Base-by-base conservation (phyloP, 192 early-diverging fungal species). In the Geosiphon pyriformis region DNA sequence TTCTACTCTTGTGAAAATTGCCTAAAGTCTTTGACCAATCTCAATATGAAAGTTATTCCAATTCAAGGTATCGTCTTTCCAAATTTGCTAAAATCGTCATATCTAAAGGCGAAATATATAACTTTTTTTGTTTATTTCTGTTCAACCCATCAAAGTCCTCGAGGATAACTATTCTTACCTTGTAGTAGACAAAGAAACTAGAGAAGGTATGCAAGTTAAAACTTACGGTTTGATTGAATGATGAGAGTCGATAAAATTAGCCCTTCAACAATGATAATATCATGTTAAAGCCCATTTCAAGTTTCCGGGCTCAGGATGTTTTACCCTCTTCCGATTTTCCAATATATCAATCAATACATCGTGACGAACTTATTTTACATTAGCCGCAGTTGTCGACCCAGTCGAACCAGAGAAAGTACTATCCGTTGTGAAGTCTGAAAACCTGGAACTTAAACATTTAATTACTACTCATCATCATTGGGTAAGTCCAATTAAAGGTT, bases 151-250 rank as follows among this genome's bases (percentile, higher is more conserved):
- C 6, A 42, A 42, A 48, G 78, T 80, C 31, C 82, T 91, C 20
- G 71, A 83, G 55, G 92, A 96, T 78, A 96, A 96, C 71, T 96
- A 94, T 72, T 81, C 89, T 2, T 96, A 94, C 65, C 74, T 96
- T 27, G 70, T 94, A 49, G 70, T 92, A 59, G 90, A 92, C 57
- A 82, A 88, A 30, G 75, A 81, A 46, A 80, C 86, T 22, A 70
- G 78, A 47, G 77, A 79, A 77, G 55, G 67, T 65, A 73, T 7
- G 1, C 15, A 26, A 15, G 25, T 29, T 3, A 33, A 22, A 35
- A 29, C 17, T 69, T 18, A 18, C 17, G 15, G 30, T 56, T 27
- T 30, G 20, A 18, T 25, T 23, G 1, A 31, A 15, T 11, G 7
- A 0, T 33, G 30, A 22, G n/a, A 8, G 15, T n/a, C 27, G 30